Evolutionary conservation across 2,329 filamentous ascomycete species (phyloP), one percentile per base, ranked within the genome.

Genomic region (Exophiala sp.): DNA sequence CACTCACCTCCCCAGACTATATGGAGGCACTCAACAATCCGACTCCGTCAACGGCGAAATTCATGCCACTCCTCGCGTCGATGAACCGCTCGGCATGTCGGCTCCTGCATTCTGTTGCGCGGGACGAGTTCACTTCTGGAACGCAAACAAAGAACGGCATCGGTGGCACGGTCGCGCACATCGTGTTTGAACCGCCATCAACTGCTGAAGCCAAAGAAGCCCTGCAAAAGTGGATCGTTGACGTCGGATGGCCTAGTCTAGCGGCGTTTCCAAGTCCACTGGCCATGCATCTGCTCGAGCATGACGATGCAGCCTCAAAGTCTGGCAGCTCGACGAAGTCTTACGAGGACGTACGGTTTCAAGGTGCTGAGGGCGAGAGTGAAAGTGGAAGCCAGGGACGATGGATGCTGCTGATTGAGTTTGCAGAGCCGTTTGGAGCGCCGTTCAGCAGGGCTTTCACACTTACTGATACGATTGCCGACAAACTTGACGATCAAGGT

Each of bases 31-130:
- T 57, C 18, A 50, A 57, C 35, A 57, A 50, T 38, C 54, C 54
- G 12, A 56, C 54, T 3, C 86, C 1, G 84, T 89, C 65, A 69
- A 78, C 1, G 89, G 96, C 57, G 82, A 95, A 47, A 74, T 96
- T 33, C 77, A 86, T 3, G 89, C 89, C 0, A 79, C 11, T 56
- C 9, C 33, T 56, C n/a, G 45, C 49, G 24, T 34, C 29, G 16
- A 48, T 52, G 54, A 52, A 45, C 40, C 44, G 54, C 5, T 56
- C 54, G 12, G 49, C 49, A 4, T 56, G 54, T 16, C 32, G 21
- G 12, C 44, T 56, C 11, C 33, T 52, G 21, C 20, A 29, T n/a
- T 56, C 54, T 6, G 34, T 46, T 3, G 41, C 40, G 9, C 54
- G 49, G 4, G 5, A n/a, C 2, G 48, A 56, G n/a, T 56, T 56